phyloP scores from a whole-genome alignment of 192 early-diverging fungal genomes.

The Coemansia sp. region DNA sequence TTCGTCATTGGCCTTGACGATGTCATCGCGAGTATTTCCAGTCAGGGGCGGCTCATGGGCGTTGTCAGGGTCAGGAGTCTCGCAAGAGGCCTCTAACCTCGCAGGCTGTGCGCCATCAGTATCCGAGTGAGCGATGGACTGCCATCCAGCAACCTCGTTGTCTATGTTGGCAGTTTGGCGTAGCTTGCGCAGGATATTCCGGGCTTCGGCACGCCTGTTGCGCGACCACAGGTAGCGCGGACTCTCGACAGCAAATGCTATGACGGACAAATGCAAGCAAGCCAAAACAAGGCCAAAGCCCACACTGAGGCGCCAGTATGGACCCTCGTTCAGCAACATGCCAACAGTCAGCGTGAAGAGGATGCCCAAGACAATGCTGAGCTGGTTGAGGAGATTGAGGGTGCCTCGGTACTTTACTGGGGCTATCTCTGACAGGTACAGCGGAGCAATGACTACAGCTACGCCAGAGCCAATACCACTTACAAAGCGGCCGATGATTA shows the following conservation, averaged over 20 bases:
- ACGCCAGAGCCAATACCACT: slow-evolving; percentile 78
- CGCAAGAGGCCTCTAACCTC: background rate
- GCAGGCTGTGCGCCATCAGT: background rate
- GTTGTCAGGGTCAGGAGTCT: background rate
- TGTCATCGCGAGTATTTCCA: background rate
- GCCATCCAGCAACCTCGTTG: slow-evolving; percentile 46
- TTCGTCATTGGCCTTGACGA: slow-evolving; percentile 2
- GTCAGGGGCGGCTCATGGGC: background rate
- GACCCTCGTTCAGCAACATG: slow-evolving; percentile 62
- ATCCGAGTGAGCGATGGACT: background rate
- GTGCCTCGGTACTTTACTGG: slow-evolving; percentile 71
- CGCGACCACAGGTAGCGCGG: slow-evolving; percentile 68
- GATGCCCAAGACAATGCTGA: slow-evolving; percentile 85
- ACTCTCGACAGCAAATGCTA: slow-evolving; percentile 74
- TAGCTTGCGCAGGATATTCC: slow-evolving; percentile 32
- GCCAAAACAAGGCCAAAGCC: slow-evolving; percentile 67
- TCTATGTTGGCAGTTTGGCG: slow-evolving; percentile 44
- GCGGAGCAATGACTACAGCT: slow-evolving; percentile 76
- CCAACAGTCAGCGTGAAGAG: slow-evolving; percentile 72
- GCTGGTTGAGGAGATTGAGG: slow-evolving; percentile 80
- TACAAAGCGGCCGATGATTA: slow-evolving; percentile 73
- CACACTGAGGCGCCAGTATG: slow-evolving; percentile 78
- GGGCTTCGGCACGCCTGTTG: slow-evolving; percentile 36
- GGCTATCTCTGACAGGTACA: slow-evolving; percentile 83
- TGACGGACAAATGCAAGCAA: slow-evolving; percentile 31